Evolutionary conservation across 805 yeast species (phyloP).

Genomic region (Kluyveromyces siamensis): DNA sequence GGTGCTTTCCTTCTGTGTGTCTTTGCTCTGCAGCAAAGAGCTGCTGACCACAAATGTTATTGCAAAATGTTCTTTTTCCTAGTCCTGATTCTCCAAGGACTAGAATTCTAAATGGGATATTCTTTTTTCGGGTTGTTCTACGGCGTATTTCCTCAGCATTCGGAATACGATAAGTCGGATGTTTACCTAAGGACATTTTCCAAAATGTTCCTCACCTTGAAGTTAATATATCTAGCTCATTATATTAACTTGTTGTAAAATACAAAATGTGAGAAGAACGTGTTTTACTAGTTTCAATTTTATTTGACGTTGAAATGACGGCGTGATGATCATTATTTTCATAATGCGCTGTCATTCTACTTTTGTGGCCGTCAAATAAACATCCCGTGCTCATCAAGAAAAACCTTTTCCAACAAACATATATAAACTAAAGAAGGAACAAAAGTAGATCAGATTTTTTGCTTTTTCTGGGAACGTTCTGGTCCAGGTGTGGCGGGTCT

Average conservation of each 20-base stretch:
- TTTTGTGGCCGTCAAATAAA: background rate
- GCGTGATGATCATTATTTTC: background rate
- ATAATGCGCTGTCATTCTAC: background rate
- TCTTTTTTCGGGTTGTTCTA: slow-evolving; percentile 54
- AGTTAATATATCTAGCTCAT: too few relatives aligned
- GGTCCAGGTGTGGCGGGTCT: slow-evolving; percentile 8
- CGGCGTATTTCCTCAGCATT: slow-evolving; percentile 38
- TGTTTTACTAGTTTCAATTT: background rate
- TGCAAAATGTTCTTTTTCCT: slow-evolving; percentile 67
- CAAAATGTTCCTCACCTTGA: background rate
- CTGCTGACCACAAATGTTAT: slow-evolving; percentile 49
- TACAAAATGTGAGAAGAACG: background rate
- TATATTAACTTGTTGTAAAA: too few relatives aligned
- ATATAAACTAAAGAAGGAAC: background rate
- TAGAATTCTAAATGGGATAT: slow-evolving; percentile 56
- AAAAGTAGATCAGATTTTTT: slow-evolving; percentile 8
- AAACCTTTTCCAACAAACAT: background rate
- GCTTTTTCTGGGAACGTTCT: slow-evolving; percentile 9
- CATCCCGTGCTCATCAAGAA: background rate
- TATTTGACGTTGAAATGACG: background rate
- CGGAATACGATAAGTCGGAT: slow-evolving; percentile 4
- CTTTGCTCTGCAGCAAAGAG: slow-evolving; percentile 27
- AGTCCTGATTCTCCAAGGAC: slow-evolving; percentile 66
- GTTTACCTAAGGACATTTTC: background rate
- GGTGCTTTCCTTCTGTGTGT: slow-evolving; percentile 23